phyloP scores from a whole-genome alignment of 345 rosid species.

The Cardamine chenopodiifolia region DNA sequence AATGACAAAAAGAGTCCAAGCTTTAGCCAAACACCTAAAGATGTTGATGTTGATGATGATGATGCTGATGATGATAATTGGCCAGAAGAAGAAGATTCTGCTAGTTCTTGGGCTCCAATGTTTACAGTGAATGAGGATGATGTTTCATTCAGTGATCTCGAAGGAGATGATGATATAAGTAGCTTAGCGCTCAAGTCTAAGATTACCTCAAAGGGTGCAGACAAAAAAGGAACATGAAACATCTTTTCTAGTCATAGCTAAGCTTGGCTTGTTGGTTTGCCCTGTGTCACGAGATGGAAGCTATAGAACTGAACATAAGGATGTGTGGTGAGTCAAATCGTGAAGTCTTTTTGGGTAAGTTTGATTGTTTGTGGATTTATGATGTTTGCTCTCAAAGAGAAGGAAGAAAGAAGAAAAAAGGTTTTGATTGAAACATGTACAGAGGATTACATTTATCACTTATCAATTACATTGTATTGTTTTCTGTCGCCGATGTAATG shows the following conservation, averaged over 20 bases:
- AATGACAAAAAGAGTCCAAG: slow-evolving; percentile 39
- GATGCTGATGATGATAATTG: slow-evolving; percentile 95
- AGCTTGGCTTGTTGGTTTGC: slow-evolving; percentile 25
- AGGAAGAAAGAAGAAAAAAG: slow-evolving; percentile 7
- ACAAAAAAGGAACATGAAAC: slow-evolving; percentile 25
- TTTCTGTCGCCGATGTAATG: slow-evolving; percentile 15
- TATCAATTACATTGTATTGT: slow-evolving; percentile 30
- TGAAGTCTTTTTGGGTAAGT: slow-evolving; percentile 39
- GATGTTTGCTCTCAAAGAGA: slow-evolving; percentile 20
- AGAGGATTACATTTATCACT: slow-evolving; percentile 28
- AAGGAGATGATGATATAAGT: slow-evolving; percentile 74
- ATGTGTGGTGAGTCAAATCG: slow-evolving; percentile 27
- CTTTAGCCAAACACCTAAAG: slow-evolving; percentile 44
- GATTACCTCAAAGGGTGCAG: not conserved
- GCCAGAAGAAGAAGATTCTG: slow-evolving; percentile 77
- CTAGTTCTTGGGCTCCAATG: slow-evolving; percentile 49
- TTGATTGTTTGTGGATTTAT: slow-evolving; percentile 34
- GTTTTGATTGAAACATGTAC: slow-evolving; percentile 45
- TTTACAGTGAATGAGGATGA: slow-evolving; percentile 78
- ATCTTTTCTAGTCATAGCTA: not conserved
- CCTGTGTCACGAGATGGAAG: slow-evolving; percentile 13
- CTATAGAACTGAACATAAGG: slow-evolving; percentile 35
- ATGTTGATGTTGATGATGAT: slow-evolving; percentile 43
- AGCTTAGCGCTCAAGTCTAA: slow-evolving; percentile 46
- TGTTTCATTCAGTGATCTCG: slow-evolving; percentile 96